Evolutionary conservation across 2,329 filamentous ascomycete genomes (phyloP).

Genomic region (Fusarium sulawesiense): DNA sequence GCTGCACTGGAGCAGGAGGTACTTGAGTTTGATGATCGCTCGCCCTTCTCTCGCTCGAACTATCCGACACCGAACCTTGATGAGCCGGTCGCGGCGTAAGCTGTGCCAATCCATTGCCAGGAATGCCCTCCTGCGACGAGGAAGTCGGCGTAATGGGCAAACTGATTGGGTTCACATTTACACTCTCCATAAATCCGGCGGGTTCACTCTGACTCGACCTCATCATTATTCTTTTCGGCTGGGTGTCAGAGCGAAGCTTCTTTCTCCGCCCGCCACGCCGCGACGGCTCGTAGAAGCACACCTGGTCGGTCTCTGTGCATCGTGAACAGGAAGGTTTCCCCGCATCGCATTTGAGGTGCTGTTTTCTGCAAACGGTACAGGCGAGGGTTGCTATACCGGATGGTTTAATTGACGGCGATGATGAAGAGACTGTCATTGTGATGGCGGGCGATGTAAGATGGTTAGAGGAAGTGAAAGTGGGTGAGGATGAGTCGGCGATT

Average conservation of each 20-base stretch:
- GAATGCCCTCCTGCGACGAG: constrained; percentile 2
- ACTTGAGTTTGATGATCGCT: neutral
- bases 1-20: neutral
- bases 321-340: constrained; percentile 37
- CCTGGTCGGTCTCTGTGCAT: constrained; percentile 16
- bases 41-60: neutral
- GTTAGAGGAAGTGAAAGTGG: neutral
- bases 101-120: neutral
- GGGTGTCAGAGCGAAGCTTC: constrained; percentile 4
- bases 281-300: constrained; percentile 40
- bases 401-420: constrained; percentile 12
- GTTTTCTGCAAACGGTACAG: constrained; percentile 39
- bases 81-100: neutral
- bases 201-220: neutral
- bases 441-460: constrained; percentile 1
- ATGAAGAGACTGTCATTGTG: constrained; percentile 22
- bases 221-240: neutral
- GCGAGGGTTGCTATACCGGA: constrained; percentile 31
- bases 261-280: constrained; percentile 38
- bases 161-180: constrained; percentile 10
- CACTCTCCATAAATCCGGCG: constrained; percentile 1
- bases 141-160: constrained; percentile 3
- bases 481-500: constrained; percentile 24
- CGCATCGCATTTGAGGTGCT: constrained; percentile 43
- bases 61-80: neutral